A percentile compares a stretch with the other conserved stretches of the same genome.
Conservation (phyloP, 768 basidiomycete species). For the Mycena alexandri region DNA sequence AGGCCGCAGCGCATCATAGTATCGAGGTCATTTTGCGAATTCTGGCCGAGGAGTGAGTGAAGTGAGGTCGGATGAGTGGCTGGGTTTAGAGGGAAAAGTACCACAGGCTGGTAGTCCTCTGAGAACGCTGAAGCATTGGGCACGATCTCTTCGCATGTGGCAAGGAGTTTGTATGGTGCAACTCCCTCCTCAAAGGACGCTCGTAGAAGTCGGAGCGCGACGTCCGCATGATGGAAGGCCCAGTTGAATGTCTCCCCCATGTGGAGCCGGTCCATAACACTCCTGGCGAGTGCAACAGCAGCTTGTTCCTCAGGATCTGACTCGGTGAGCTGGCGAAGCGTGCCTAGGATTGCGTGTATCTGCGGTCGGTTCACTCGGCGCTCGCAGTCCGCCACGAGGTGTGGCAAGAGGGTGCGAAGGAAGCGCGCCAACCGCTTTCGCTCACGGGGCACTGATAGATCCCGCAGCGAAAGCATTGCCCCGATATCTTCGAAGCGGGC, state of each 20-base stretch:
- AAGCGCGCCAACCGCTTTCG: not conserved
- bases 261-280: not conserved
- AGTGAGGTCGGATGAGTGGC: not conserved
- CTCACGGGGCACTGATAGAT: not conserved
- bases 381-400: not conserved
- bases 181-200: not conserved
- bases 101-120: not conserved
- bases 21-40: constrained; percentile 21
- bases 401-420: not conserved
- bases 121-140: not conserved
- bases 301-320: not conserved
- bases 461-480: not conserved
- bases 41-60: not conserved
- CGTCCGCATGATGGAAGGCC: not conserved
- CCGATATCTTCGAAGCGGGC: constrained; percentile 16
- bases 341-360: not conserved
- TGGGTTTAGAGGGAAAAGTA: not conserved
- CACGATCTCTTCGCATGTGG: constrained; percentile 19
- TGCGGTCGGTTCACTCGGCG: not conserved
- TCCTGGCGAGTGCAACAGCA: not conserved
- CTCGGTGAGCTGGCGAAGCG: not conserved
- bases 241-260: not conserved
- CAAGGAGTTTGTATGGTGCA: constrained; percentile 7
- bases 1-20: constrained; percentile 13
- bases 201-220: not conserved